phyloP scores from a whole-genome alignment of 768 basidiomycete genomes.

The Psilocybe subaeruginosa region DNA sequence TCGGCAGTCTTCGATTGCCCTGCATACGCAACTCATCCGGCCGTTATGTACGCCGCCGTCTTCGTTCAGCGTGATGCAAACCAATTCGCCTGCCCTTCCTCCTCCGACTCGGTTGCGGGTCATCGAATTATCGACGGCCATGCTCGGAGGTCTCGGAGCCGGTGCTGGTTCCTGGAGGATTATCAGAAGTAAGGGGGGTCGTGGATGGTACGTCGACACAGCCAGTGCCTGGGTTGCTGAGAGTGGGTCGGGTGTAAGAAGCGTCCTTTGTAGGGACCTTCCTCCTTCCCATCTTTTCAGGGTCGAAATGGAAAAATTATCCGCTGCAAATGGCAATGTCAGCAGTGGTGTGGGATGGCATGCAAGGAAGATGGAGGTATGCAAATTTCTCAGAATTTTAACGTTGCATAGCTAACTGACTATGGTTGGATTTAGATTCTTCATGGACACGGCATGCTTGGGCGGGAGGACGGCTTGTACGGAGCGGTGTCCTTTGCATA shows the following conservation, averaged over 20 bases:
- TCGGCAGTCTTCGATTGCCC: constrained; percentile 71
- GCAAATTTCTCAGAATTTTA: constrained; percentile 27
- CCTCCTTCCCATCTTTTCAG: constrained; percentile 67
- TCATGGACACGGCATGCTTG: constrained; percentile 88
- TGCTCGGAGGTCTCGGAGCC: constrained; percentile 72
- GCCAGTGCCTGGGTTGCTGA: constrained; percentile 80
- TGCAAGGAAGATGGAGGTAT: constrained; percentile 93
- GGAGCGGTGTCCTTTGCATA: constrained; percentile 95
- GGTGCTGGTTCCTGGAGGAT: constrained; percentile 89
- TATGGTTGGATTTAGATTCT: constrained; percentile 56
- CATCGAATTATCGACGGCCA: constrained; percentile 77
- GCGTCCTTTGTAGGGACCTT: constrained; percentile 62
- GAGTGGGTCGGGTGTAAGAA: constrained; percentile 35
- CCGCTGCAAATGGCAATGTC: constrained; percentile 87
- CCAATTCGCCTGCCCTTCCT: constrained; percentile 33
- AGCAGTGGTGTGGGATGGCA: constrained; percentile 94
- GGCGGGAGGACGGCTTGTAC: constrained; percentile 91
- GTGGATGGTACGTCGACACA: constrained; percentile 95
- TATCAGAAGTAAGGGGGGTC: constrained; percentile 88
- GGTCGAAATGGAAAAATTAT: constrained; percentile 68
- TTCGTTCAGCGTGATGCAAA: constrained; percentile 52
- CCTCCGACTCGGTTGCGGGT: constrained; percentile 81
- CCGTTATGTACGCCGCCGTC: constrained; percentile 83
- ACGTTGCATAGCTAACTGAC: neutral
- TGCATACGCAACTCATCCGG: constrained; percentile 79